phyloP scores from a whole-genome alignment of 148 eudicot species.

The Diospyros kaki region DNA sequence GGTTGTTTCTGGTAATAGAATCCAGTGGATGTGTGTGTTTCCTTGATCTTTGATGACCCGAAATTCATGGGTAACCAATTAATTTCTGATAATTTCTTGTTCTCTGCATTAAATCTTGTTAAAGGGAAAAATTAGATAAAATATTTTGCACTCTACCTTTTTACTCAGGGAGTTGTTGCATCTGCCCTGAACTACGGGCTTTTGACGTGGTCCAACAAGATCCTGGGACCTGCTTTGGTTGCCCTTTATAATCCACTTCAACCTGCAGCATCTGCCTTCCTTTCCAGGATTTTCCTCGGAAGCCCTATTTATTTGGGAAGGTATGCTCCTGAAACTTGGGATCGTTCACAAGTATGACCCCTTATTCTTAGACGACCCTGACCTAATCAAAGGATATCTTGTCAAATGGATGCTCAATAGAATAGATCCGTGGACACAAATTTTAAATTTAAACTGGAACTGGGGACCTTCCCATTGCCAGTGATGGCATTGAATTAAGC shows the following conservation, averaged over 20 bases:
- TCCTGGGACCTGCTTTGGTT: constrained; percentile 80
- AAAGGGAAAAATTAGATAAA: neutral
- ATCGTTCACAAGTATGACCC: neutral
- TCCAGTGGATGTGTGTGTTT: neutral
- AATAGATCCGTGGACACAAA: too few species aligned
- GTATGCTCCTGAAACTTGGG: constrained; percentile 26
- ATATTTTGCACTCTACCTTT: neutral
- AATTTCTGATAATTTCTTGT: neutral
- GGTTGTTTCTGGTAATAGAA: neutral
- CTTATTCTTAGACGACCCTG: neutral
- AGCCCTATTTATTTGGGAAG: constrained; percentile 85
- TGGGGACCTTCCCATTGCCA: too few species aligned
- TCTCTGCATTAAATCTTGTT: neutral
- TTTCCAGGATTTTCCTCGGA: constrained; percentile 71
- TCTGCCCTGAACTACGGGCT: constrained; percentile 84
- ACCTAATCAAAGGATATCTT: neutral
- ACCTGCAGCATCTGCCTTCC: constrained; percentile 78
- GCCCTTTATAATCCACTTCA: constrained; percentile 89
- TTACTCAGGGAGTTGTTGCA: constrained; percentile 64
- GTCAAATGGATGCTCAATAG: too few species aligned
- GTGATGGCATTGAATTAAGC: too few species aligned
- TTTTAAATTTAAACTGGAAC: too few species aligned
- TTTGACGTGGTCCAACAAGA: constrained; percentile 80
- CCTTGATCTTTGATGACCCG: neutral
- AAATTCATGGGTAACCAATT: neutral